Conservation (phyloP, 805 yeast species). For the Starmerella davenportii region DNA sequence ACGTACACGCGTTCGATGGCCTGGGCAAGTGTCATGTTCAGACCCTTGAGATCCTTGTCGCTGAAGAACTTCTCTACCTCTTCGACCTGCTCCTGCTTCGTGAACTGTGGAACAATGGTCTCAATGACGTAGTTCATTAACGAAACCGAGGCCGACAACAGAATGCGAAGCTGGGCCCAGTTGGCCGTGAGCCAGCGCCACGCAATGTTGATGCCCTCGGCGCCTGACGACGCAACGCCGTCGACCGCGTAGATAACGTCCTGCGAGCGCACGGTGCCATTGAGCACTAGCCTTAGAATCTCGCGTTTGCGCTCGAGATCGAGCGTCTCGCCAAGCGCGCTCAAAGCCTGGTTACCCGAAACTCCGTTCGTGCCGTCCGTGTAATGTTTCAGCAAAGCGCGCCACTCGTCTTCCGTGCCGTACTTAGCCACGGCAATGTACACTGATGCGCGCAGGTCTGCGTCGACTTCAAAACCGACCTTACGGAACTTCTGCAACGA, state of each 20-base stretch:
- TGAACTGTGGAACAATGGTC: slow-evolving; percentile 41
- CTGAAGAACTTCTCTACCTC: slow-evolving; percentile 35
- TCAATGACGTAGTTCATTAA: slow-evolving; percentile 63
- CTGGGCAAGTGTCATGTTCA: slow-evolving; percentile 40
- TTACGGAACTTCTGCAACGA: slow-evolving; percentile 31
- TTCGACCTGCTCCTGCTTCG: slow-evolving; percentile 35
- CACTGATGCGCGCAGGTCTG: slow-evolving; percentile 51
- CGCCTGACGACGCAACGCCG: slow-evolving; percentile 44
- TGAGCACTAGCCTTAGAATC: slow-evolving; percentile 38
- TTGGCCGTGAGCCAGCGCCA: slow-evolving; percentile 59
- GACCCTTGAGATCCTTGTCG: slow-evolving; percentile 33
- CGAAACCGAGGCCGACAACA: slow-evolving; percentile 64
- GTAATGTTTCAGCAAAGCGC: slow-evolving; percentile 43
- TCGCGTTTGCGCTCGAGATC: slow-evolving; percentile 35
- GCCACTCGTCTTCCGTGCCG: slow-evolving; percentile 47
- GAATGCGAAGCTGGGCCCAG: slow-evolving; percentile 51
- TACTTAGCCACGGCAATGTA: slow-evolving; percentile 47
- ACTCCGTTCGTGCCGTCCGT: slow-evolving; percentile 41
- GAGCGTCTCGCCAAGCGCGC: slow-evolving; percentile 47
- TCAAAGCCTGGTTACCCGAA: slow-evolving; percentile 52
- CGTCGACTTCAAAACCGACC: slow-evolving; percentile 52
- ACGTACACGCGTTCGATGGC: slow-evolving; percentile 37
- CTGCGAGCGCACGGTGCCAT: slow-evolving; percentile 44
- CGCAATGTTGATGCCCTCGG: slow-evolving; percentile 32
- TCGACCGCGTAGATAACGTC: slow-evolving; percentile 63